Base-by-base conservation (phyloP, 179 eudicot species). In the Sideroxylon spinosum region DNA sequence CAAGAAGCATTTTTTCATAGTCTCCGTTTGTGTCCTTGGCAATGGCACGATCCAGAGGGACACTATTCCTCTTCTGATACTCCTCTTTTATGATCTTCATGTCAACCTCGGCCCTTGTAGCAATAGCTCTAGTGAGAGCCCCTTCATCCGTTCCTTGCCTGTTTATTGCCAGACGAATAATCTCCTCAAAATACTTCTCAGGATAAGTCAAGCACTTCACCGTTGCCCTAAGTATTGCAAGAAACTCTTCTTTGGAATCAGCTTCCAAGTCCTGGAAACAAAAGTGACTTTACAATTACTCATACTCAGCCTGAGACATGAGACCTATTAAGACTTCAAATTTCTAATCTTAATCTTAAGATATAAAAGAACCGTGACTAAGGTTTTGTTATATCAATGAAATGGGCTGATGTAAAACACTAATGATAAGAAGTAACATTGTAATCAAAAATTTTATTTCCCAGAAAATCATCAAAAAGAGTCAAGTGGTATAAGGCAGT, bases 81-180 rank as follows among this genome's bases (percentile, higher is more conserved):
- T 84, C 91, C 71, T 93, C 98, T 76, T 85, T 88, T 78, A 93
- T 92, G 73, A 84, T 79, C 63, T 83, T 74, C 93, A 93, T 62
- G 80, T 93, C 94, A 13, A 86, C 84, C 83, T 93, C 98, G 23
- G 97, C 93, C 68, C 93, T 88, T 14, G 98, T 93, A 13, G 88
- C 79, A 60, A 93, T 84, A 61, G 88, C 95, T 76, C 97, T 87
- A 4, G 98, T 93, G 53, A 93, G 92, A 77, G 91, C 93, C 32
- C 84, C 81, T 78, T 93, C 98, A 59, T 93, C 97, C 7, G 98
- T 93, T 55, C 97, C 98, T 75, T 75, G 77, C 88, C 59, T 68
- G 72, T 66, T 79, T 57, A 74, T 74, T 26, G 82, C 66, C 46
- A 66, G 50, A 0, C 74, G 66, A 79, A 79, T 66, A 23, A 74